phyloP scores from a whole-genome alignment of 2,329 filamentous ascomycete genomes.

The Pestalotiopsis sp. region DNA sequence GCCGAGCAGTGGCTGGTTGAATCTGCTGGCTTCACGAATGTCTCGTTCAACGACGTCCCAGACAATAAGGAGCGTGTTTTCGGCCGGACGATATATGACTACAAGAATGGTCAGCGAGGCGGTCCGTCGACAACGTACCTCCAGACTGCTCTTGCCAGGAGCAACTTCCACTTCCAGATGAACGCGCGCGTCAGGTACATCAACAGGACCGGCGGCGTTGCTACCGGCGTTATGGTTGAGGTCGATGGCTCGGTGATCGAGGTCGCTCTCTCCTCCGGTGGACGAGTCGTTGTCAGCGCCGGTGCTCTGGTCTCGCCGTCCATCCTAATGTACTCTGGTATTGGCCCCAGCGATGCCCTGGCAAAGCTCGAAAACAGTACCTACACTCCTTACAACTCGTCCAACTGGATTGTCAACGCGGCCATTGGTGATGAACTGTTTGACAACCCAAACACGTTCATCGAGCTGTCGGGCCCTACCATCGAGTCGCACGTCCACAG shows the following conservation, averaged over 20 bases:
- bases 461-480: slow-evolving; percentile 45
- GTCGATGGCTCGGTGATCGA: slow-evolving; percentile 33
- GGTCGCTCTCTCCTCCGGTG: slow-evolving; percentile 29
- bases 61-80: slow-evolving; percentile 51
- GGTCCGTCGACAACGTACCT: slow-evolving; percentile 54
- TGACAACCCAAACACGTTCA: slow-evolving; percentile 60
- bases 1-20: slow-evolving; percentile 54
- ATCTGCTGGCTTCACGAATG: slow-evolving; percentile 47
- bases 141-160: slow-evolving; percentile 42
- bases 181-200: slow-evolving; percentile 47
- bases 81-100: slow-evolving; percentile 50
- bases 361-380: slow-evolving; percentile 19
- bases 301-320: slow-evolving; percentile 37
- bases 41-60: slow-evolving; percentile 48
- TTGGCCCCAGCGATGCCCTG: slow-evolving; percentile 32
- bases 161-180: slow-evolving; percentile 47
- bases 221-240: slow-evolving; percentile 44
- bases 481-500: slow-evolving; percentile 51
- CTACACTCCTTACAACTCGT: slow-evolving; percentile 27
- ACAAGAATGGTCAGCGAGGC: slow-evolving; percentile 51
- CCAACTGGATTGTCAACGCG: slow-evolving; percentile 51
- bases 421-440: slow-evolving; percentile 54
- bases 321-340: slow-evolving; percentile 42
- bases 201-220: slow-evolving; percentile 39
- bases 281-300: slow-evolving; percentile 37